Base-by-base conservation (phyloP, 192 early-diverging fungal genomes). In the Backusella mclennaniae region DNA sequence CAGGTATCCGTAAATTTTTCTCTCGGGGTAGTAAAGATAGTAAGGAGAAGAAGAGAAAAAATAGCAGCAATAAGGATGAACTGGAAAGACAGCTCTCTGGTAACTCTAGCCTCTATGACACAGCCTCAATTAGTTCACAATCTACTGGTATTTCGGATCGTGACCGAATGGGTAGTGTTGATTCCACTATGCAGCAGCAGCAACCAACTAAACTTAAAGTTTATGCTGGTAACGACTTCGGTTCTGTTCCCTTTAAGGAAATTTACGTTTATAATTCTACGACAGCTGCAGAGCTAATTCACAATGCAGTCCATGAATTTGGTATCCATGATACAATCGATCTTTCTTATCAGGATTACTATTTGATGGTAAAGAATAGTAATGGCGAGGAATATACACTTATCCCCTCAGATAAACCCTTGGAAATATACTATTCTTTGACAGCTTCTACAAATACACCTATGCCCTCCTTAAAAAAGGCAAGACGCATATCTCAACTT, bases 391-490 rank as follows among this genome's bases (percentile, higher is more conserved):
- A 82, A 49, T 84, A 73, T 59, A 83, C 85, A 0, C 72, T 90
- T 12, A 69, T 81, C 35, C 84, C 88, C 15, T 78, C 86, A n/a
- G 87, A 90, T 71, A 80, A 86, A 66, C 84, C 87, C 2, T 75
- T 90, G 53, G 76, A 80, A 12, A 88, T 90, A 33, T 90, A 85
- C 68, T 78, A 88, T 31, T 80, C 87, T 1, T 74, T 90, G 41
- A 87, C 79, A 19, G 82, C 85, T 9, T 82, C 83, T 73, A 73
- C 83, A 26, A 86, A 81, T 11, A 85, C 82, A 26, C 85, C 87
- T 2, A 73, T 90, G 81, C 88, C 88, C 1, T 78, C 87, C 6
- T 56, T 79, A 19, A 83, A 78, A 53, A 76, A 78, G 17, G 81
- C 85, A 38, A 82, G 82, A 26, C 87, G 81, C 0, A 83, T 83